A percentile compares a stretch with the other conserved stretches of the same genome.
These are phyloP conservation scores for Immersiporthe knoxdaviesiana DNA, from an alignment of 2,329 filamentous ascomycete genomes.

Conservation along the genomic window DNA sequence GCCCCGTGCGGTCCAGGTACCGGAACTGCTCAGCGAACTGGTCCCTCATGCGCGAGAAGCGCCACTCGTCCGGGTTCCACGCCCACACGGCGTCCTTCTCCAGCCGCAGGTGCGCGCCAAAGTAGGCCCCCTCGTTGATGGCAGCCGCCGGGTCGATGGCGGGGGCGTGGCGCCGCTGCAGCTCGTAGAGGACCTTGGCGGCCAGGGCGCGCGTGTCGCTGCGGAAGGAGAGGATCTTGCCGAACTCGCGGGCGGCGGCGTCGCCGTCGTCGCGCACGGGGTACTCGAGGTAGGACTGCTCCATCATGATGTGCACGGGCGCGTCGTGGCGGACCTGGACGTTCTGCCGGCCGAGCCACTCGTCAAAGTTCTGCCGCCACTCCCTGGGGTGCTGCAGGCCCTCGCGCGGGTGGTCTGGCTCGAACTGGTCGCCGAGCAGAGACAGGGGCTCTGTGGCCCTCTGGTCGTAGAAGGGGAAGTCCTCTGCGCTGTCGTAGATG, in stretches of 20 bases:
- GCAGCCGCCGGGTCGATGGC: conserved; percentile 34
- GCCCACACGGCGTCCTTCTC: conserved; percentile 39
- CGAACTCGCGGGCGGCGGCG: conserved; percentile 39
- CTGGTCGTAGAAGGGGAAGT: conserved; percentile 36
- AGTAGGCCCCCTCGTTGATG: conserved; percentile 36
- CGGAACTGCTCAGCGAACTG: conserved; percentile 39
- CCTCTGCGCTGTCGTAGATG: conserved; percentile 36
- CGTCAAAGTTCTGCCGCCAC: conserved; percentile 38
- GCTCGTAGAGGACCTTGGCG: conserved; percentile 35
- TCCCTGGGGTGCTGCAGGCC: conserved; percentile 33
- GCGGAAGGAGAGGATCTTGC: conserved; percentile 41
- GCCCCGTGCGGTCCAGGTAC: conserved; percentile 34
- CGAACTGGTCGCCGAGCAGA: conserved; percentile 39
- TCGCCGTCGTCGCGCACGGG: conserved; percentile 42
- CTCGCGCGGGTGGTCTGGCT: conserved; percentile 36
- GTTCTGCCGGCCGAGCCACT: conserved; percentile 35
- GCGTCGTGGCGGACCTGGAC: conserved; percentile 23
- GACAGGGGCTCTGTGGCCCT: conserved; percentile 30
- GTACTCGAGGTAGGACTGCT: conserved; percentile 44
- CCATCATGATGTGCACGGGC: conserved; percentile 37
- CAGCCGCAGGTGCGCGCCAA: conserved; percentile 39
- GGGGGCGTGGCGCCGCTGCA: conserved; percentile 32
- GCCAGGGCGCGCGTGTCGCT: conserved; percentile 38
- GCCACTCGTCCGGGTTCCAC: conserved; percentile 38
- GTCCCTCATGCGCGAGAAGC: conserved; percentile 38